Conservation (phyloP, 805 yeast genomes). For the Ogataea methanolica region DNA sequence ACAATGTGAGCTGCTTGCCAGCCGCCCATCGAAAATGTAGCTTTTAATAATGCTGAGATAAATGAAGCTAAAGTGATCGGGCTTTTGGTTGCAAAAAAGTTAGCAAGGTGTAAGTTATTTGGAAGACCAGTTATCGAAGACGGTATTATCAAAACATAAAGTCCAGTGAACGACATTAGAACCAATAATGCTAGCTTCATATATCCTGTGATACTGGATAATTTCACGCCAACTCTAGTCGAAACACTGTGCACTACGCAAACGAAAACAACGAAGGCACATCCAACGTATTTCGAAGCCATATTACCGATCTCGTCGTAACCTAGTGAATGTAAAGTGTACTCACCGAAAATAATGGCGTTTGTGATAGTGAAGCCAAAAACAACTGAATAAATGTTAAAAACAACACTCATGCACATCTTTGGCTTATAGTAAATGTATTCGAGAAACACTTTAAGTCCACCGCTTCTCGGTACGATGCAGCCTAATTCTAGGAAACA, state of each 20-base stretch:
- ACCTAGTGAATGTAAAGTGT: constrained; percentile 41
- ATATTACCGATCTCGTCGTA: constrained; percentile 34
- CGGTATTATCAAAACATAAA: constrained; percentile 54
- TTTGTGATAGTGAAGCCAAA: constrained; percentile 51
- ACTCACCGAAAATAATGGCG: constrained; percentile 52
- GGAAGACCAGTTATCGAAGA: constrained; percentile 38
- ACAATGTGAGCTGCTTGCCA: constrained; percentile 54
- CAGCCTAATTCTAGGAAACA: constrained; percentile 69
- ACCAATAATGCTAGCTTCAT: constrained; percentile 52
- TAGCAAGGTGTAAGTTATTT: constrained; percentile 34
- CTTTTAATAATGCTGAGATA: constrained; percentile 47
- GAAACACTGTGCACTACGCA: constrained; percentile 53
- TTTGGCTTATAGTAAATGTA: constrained; percentile 59
- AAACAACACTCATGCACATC: constrained; percentile 44
- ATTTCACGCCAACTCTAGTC: constrained; percentile 50
- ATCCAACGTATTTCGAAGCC: constrained; percentile 38
- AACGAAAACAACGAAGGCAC: constrained; percentile 32
- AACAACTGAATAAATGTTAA: constrained; percentile 41
- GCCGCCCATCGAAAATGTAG: constrained; percentile 47
- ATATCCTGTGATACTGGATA: constrained; percentile 61
- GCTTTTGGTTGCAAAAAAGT: constrained; percentile 26
- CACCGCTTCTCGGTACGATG: constrained; percentile 70
- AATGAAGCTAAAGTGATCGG: constrained; percentile 37
- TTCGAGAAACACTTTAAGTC: constrained; percentile 68
- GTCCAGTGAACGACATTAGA: constrained; percentile 52